phyloP scores from a whole-genome alignment of 2,329 filamentous ascomycete species.

The Fusarium succisae region DNA sequence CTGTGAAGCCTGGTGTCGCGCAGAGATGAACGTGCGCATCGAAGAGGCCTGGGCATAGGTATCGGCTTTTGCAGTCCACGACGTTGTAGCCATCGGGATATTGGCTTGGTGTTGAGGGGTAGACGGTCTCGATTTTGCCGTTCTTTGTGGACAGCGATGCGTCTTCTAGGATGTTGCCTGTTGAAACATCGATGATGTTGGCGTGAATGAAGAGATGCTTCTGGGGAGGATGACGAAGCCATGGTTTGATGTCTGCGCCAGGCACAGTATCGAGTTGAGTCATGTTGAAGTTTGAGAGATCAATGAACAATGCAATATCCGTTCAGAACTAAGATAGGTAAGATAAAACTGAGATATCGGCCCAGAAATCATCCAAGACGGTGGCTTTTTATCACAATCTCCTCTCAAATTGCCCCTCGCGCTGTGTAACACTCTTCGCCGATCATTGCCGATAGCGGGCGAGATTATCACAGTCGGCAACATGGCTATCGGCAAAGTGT shows the following conservation, averaged over 20 bases:
- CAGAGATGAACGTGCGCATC: conserved; percentile 47
- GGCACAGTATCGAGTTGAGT: background rate
- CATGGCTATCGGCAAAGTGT: background rate
- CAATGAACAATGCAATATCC: no score
- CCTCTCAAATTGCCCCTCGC: background rate
- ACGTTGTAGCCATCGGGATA: background rate
- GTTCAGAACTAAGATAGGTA: background rate
- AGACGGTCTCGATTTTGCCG: background rate
- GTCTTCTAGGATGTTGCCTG: background rate
- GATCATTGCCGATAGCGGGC: background rate
- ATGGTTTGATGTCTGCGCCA: background rate
- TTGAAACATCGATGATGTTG: background rate
- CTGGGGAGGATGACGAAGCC: background rate
- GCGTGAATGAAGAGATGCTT: background rate
- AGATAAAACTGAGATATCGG: background rate
- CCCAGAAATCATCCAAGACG: background rate
- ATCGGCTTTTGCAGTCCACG: background rate
- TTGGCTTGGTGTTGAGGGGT: background rate
- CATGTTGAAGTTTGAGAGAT: background rate
- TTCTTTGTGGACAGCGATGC: background rate
- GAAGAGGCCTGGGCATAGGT: conserved; percentile 45
- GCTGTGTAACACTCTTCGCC: background rate
- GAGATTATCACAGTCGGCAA: background rate
- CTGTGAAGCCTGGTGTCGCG: conserved; percentile 43
- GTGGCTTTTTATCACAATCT: conserved; percentile 4